Conservation (phyloP, 768 basidiomycete species). For the Amylocystis lapponica region DNA sequence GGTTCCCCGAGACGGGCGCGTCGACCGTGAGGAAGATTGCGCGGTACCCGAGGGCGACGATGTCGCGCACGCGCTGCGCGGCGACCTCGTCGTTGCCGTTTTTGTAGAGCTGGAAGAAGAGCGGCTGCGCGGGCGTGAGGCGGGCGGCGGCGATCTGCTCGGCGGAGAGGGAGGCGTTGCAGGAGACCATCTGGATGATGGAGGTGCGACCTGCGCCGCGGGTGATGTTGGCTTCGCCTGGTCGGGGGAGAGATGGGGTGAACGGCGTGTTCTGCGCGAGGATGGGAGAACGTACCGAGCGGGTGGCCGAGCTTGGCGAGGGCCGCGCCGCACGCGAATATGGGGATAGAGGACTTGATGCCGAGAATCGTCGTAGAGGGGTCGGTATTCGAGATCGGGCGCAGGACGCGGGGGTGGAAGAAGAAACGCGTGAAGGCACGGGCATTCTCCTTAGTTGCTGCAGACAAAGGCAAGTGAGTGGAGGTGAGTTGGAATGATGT, state of each 20-base stretch:
- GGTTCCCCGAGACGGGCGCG: constrained; percentile 75
- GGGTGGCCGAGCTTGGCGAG: constrained; percentile 87
- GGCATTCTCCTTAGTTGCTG: constrained; percentile 65
- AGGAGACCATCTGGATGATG: constrained; percentile 84
- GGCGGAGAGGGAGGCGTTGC: constrained; percentile 67
- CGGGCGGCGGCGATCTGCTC: constrained; percentile 54
- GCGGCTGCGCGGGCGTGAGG: constrained; percentile 46
- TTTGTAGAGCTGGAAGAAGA: constrained; percentile 88
- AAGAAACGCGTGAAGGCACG: constrained; percentile 82
- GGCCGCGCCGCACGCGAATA: constrained; percentile 82
- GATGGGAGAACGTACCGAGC: constrained; percentile 34
- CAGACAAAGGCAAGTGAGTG: background rate
- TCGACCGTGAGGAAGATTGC: constrained; percentile 93
- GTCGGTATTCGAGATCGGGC: constrained; percentile 54
- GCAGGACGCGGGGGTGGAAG: constrained; percentile 81
- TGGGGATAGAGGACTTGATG: constrained; percentile 62
- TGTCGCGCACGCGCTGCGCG: constrained; percentile 61
- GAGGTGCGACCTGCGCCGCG: constrained; percentile 57
- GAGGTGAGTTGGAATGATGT: constrained; percentile 7
- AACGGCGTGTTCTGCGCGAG: background rate
- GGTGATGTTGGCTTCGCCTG: constrained; percentile 80
- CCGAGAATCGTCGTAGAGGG: constrained; percentile 73
- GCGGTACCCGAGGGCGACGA: constrained; percentile 72
- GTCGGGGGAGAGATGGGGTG: background rate
- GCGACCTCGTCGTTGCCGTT: constrained; percentile 62